Evolutionary conservation across 805 yeast genomes (phyloP).

Genomic region (Priceomyces fermenticarens): DNA sequence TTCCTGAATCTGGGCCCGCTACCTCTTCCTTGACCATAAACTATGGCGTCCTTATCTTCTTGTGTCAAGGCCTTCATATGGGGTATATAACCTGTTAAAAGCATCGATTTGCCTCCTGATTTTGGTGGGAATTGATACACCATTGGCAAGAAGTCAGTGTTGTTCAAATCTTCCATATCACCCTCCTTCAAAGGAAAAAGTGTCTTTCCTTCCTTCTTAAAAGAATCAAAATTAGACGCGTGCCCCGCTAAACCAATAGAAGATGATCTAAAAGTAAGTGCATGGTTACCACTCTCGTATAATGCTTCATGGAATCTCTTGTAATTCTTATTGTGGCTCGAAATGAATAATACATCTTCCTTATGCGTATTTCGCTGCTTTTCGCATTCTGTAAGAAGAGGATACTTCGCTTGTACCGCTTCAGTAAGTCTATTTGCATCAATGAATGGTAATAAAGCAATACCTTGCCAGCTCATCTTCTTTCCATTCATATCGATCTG

Average conservation of each 20-base stretch:
- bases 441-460: conserved; percentile 85
- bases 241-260: conserved; percentile 60
- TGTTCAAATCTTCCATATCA: conserved; percentile 43
- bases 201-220: conserved; percentile 30
- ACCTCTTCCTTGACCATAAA: conserved; percentile 39
- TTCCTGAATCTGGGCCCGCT: conserved; percentile 34
- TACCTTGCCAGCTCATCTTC: conserved; percentile 93
- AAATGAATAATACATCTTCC: conserved; percentile 65
- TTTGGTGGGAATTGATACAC: conserved; percentile 62
- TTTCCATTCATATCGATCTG: conserved; percentile 94
- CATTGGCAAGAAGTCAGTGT: conserved; percentile 38
- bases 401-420: conserved; percentile 65
- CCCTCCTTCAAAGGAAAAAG: conserved; percentile 49
- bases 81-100: conserved; percentile 74
- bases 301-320: conserved; percentile 32
- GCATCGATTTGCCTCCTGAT: conserved; percentile 71
- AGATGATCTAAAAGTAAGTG: conserved; percentile 44
- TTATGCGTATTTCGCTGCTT: conserved; percentile 64
- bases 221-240: conserved; percentile 35
- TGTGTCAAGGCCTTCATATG: conserved; percentile 58
- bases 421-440: conserved; percentile 72
- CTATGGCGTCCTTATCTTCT: conserved; percentile 64
- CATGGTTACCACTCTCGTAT: conserved; percentile 35
- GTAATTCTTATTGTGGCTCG: conserved; percentile 57
- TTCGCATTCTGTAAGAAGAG: conserved; percentile 64